Evolutionary conservation across 768 basidiomycete genomes (phyloP).

Genomic region (Cyclocybe cylindracea): DNA sequence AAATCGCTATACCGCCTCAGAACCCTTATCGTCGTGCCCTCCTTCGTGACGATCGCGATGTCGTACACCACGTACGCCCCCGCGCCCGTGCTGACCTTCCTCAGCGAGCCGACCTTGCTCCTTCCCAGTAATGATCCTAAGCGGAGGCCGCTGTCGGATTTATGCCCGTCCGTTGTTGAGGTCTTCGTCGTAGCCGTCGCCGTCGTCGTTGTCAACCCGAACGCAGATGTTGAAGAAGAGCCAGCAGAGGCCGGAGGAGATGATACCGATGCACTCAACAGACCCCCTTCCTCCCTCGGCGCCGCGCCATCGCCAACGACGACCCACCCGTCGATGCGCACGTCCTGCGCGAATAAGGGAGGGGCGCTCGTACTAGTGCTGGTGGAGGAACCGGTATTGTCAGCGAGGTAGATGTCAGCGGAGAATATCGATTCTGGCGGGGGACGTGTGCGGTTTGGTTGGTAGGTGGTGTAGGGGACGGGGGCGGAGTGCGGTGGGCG

Average conservation of each 20-base stretch:
- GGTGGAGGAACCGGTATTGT: constrained; percentile 42
- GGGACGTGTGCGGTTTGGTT: constrained; percentile 11
- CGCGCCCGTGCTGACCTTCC: constrained; percentile 30
- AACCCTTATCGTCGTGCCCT: constrained; percentile 65
- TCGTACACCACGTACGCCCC: constrained; percentile 72
- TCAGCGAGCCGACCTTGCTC: not conserved
- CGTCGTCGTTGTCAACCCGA: constrained; percentile 5
- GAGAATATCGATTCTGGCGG: constrained; percentile 56
- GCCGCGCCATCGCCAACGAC: constrained; percentile 60
- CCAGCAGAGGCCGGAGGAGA: too few relatives aligned
- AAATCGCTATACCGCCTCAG: constrained; percentile 73
- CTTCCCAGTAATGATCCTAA: too few relatives aligned
- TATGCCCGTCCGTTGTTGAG: too few relatives aligned
- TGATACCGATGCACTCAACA: too few relatives aligned
- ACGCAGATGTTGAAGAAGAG: constrained; percentile 3
- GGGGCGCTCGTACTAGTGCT: constrained; percentile 27
- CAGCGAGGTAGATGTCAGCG: constrained; percentile 69
- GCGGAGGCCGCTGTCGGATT: too few relatives aligned
- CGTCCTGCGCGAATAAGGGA: constrained; percentile 61
- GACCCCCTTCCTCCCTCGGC: too few relatives aligned
- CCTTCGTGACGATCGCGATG: constrained; percentile 64
- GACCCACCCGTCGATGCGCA: constrained; percentile 70
- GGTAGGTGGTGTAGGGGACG: constrained; percentile 1
- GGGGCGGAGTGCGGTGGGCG: not conserved
- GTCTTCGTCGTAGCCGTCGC: too few relatives aligned